Base-by-base conservation (phyloP, 2,329 filamentous ascomycete species). In the Corinectria fuckeliana region DNA sequence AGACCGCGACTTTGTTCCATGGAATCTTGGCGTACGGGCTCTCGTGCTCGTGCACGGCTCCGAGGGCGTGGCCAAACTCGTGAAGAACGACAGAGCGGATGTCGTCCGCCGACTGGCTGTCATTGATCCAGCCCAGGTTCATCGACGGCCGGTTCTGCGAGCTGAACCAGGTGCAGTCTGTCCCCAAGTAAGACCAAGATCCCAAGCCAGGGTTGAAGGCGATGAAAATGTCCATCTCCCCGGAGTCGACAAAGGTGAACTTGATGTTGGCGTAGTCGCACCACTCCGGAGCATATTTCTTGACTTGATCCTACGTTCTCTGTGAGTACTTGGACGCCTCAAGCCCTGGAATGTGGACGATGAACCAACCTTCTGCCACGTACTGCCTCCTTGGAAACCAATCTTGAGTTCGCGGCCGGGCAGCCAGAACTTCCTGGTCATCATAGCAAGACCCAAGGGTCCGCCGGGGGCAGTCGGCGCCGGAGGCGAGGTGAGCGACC, bases 31-130 rank as follows among this genome's bases (percentile, higher is more conserved):
- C 56, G 4, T 30, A 30, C 2, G 59, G 59, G 3, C 32, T 50
- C 21, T 48, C 30, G 11, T 61, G 59, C 39, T 61, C 59, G 3
- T 61, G 59, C n/a, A 34, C n/a, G 21, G 36, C 47, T 2, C 55
- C 59, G 5, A 61, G 45, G 3, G 55, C 59, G 26, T 61, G 59
- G 2, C 59, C 59, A n/a, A 61, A 58, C 50, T 61, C 59, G 10
- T 61, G 59, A 2, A 59, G 21, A n/a, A 58, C 28, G 20, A 54
- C 45, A 2, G 18, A 14, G 6, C 10, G 11, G 26, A 55, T 45
- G 9, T 36, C 39, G 6, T 11, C 3, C 5, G 45, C 56, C 5
- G n/a, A 9, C 16, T 23, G 32, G 14, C 25, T n/a, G 30, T 55
- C 59, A 5, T 28, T 49, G 30, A 32, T 14, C 45, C 28, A 50